phyloP scores from a whole-genome alignment of 106 monocot species.

The Dendrobium nobile region DNA sequence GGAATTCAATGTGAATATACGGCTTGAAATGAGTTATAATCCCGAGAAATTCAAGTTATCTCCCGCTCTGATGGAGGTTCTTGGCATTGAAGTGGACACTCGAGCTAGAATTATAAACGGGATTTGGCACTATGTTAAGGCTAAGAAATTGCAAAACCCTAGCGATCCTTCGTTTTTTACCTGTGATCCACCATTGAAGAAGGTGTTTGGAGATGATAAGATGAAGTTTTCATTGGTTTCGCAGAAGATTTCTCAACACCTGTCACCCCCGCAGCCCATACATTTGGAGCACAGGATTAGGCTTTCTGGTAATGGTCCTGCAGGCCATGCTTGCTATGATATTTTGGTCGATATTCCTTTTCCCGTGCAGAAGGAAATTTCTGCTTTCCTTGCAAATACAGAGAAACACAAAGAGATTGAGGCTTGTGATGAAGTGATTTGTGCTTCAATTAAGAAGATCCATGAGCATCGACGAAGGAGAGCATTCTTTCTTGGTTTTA shows the following conservation, averaged over 20 bases:
- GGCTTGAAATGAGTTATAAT: conserved; percentile 82
- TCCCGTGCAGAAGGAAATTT: conserved; percentile 89
- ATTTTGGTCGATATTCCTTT: conserved; percentile 87
- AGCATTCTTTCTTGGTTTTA: conserved; percentile 95
- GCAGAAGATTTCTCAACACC: conserved; percentile 94
- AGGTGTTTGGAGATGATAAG: conserved; percentile 88
- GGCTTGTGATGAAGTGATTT: conserved; percentile 85
- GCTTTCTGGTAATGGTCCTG: conserved; percentile 58
- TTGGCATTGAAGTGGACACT: conserved; percentile 88
- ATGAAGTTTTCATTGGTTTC: conserved; percentile 83
- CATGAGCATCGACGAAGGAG: conserved; percentile 92
- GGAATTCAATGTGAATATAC: conserved; percentile 63
- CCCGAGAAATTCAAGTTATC: conserved; percentile 92
- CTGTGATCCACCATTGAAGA: conserved; percentile 75
- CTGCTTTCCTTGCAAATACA: conserved; percentile 62
- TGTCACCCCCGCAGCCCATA: conserved; percentile 68
- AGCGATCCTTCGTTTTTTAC: conserved; percentile 78
- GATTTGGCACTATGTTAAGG: conserved; percentile 96
- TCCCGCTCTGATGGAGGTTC: conserved; percentile 56
- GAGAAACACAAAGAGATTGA: conserved; percentile 97
- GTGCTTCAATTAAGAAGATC: conserved; percentile 94
- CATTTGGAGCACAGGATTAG: conserved; percentile 70
- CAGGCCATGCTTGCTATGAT: conserved; percentile 82
- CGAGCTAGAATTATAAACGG: conserved; percentile 77
- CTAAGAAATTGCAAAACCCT: conserved; percentile 87